phyloP scores from a whole-genome alignment of 2,329 filamentous ascomycete species.

The Aspergillus neotritici region DNA sequence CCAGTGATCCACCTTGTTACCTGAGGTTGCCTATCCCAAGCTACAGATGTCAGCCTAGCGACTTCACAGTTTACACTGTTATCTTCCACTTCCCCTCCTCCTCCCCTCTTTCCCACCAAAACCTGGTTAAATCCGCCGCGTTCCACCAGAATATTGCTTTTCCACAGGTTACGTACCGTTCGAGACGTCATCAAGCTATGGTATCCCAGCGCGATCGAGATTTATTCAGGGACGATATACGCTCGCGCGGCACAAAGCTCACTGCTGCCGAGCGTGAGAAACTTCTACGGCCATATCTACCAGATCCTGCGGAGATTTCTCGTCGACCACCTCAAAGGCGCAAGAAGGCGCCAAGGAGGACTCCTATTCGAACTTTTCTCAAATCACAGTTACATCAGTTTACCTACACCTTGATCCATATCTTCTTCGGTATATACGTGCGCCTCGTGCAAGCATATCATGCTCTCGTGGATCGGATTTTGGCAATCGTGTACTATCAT shows the following conservation, averaged over 20 bases:
- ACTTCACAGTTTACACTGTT: neutral
- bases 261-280: conserved; percentile 45
- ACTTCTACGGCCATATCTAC: conserved; percentile 50
- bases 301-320: conserved; percentile 36
- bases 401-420: conserved; percentile 52
- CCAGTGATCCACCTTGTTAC: neutral
- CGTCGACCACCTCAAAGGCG: conserved; percentile 19
- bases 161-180: conserved; percentile 1
- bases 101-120: too few relatives aligned
- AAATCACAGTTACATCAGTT: conserved; percentile 41
- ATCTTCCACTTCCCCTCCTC: too few relatives aligned
- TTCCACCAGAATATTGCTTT: conserved; percentile 3
- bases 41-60: too few relatives aligned
- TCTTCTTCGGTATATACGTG: conserved; percentile 83
- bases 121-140: neutral
- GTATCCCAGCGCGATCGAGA: conserved; percentile 29
- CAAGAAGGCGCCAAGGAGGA: conserved; percentile 25
- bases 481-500: conserved; percentile 86
- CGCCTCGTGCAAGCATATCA: conserved; percentile 75
- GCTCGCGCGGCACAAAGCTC: conserved; percentile 38
- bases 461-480: conserved; percentile 67
- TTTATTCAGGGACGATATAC: conserved; percentile 36
- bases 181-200: conserved; percentile 18
- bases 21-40: neutral
- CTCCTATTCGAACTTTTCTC: conserved; percentile 42